Evolutionary conservation across 805 yeast species (phyloP).

Genomic region (Cyberlindnera xishuangbannaensis): DNA sequence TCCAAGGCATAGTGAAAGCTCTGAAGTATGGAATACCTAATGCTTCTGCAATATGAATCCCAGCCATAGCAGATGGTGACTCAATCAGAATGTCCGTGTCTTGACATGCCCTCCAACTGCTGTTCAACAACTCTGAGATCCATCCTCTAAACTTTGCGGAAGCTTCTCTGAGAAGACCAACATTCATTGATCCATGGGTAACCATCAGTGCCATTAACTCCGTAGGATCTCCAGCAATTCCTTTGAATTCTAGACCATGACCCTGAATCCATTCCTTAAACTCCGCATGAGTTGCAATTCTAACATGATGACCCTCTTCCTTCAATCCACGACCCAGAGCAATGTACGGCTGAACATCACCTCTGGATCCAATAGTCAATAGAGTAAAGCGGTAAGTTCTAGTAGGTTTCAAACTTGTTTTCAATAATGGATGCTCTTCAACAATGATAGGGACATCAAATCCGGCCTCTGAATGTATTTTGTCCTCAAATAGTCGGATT

Average conservation of each 20-base stretch:
- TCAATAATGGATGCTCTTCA: constrained; percentile 55
- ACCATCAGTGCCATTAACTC: constrained; percentile 92
- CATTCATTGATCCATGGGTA: constrained; percentile 80
- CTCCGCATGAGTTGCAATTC: constrained; percentile 82
- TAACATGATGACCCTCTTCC: constrained; percentile 77
- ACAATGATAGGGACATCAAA: constrained; percentile 62
- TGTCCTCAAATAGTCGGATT: constrained; percentile 61
- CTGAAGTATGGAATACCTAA: constrained; percentile 83
- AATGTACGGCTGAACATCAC: constrained; percentile 95
- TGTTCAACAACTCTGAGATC: constrained; percentile 64
- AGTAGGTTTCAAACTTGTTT: constrained; percentile 47
- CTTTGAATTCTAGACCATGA: constrained; percentile 63
- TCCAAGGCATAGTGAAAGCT: constrained; percentile 99
- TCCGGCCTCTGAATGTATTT: constrained; percentile 53
- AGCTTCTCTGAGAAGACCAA: constrained; percentile 79
- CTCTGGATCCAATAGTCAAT: constrained; percentile 89
- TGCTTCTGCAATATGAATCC: constrained; percentile 93
- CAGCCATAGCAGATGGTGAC: constrained; percentile 96
- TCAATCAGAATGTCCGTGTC: constrained; percentile 78
- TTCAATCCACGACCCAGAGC: constrained; percentile 78
- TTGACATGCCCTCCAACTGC: constrained; percentile 88
- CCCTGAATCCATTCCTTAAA: constrained; percentile 67
- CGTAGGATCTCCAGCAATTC: constrained; percentile 89
- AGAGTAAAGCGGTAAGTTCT: constrained; percentile 55
- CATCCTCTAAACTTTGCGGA: constrained; percentile 72